Conservation (phyloP, 129 eudicot species). For the Pseudognaphalium luteoalbum region DNA sequence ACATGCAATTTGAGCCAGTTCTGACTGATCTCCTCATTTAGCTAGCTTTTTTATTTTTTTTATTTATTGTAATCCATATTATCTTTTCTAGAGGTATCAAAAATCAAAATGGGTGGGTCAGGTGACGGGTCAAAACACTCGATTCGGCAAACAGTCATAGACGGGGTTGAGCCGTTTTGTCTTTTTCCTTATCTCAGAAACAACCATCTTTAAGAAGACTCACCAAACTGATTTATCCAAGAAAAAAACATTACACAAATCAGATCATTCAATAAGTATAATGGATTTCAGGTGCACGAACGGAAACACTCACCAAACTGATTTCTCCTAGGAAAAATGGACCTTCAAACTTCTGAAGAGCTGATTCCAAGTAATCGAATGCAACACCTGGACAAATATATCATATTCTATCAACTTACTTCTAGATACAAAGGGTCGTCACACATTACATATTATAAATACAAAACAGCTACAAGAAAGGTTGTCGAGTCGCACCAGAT, state of each 20-base stretch:
- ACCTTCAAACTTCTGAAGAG: constrained; percentile 68
- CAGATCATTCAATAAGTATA: not conserved
- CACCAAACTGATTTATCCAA: too few relatives aligned
- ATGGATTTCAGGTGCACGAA: not conserved
- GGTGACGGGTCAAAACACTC: too few relatives aligned
- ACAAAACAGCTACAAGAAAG: not conserved
- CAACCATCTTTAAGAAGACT: too few relatives aligned
- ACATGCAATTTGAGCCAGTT: too few relatives aligned
- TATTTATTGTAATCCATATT: too few relatives aligned
- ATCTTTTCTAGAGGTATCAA: too few relatives aligned
- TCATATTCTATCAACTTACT: not conserved
- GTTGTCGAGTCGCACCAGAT: constrained; percentile 40
- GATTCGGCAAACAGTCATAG: too few relatives aligned
- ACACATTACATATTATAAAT: not conserved
- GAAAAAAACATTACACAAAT: not conserved
- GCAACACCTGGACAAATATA: constrained; percentile 42
- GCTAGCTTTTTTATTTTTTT: too few relatives aligned
- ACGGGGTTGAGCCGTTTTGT: too few relatives aligned
- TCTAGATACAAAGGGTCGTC: not conserved
- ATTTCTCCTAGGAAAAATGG: constrained; percentile 77
- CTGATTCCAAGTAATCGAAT: constrained; percentile 71
- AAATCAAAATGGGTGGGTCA: too few relatives aligned
- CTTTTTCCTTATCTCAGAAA: not conserved
- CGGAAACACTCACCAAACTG: constrained; percentile 46
- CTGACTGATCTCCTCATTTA: too few relatives aligned